phyloP scores from a whole-genome alignment of 78 protist genomes.

The Dictyostelium capitatum region DNA sequence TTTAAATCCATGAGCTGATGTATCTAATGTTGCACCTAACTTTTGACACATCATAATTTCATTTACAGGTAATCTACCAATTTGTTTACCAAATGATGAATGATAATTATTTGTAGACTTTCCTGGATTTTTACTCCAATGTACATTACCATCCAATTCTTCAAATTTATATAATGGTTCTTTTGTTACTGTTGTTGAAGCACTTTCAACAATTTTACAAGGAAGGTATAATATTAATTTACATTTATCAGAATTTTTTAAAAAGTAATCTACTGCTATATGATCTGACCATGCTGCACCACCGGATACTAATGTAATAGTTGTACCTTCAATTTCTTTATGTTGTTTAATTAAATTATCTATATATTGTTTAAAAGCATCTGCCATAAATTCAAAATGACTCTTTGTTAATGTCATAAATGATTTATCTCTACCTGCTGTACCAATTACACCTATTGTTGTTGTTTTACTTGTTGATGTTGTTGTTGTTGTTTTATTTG shows the following conservation, averaged over 20 bases:
- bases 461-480: neutral
- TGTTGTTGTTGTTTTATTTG: neutral
- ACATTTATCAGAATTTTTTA: constrained; percentile 3
- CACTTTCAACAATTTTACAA: neutral
- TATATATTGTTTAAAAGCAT: neutral
- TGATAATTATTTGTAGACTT: constrained; percentile 18
- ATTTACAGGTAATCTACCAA: neutral
- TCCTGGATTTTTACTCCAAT: constrained; percentile 18
- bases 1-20: neutral
- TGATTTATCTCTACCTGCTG: constrained; percentile 34
- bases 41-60: neutral
- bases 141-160: neutral
- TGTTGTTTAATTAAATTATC: neutral
- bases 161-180: neutral
- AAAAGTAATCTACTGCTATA: constrained; percentile 11
- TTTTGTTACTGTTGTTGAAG: neutral
- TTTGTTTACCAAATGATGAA: neutral
- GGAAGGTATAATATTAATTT: constrained; percentile 5
- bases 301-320: neutral
- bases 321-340: neutral
- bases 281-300: constrained; percentile 40
- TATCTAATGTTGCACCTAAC: constrained; percentile 35
- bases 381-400: constrained; percentile 24
- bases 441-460: constrained; percentile 15
- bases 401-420: neutral